These are phyloP conservation scores for Viridothelium virens DNA, from an alignment of 495 filamentous ascomycete species.

Conservation along the genomic window DNA sequence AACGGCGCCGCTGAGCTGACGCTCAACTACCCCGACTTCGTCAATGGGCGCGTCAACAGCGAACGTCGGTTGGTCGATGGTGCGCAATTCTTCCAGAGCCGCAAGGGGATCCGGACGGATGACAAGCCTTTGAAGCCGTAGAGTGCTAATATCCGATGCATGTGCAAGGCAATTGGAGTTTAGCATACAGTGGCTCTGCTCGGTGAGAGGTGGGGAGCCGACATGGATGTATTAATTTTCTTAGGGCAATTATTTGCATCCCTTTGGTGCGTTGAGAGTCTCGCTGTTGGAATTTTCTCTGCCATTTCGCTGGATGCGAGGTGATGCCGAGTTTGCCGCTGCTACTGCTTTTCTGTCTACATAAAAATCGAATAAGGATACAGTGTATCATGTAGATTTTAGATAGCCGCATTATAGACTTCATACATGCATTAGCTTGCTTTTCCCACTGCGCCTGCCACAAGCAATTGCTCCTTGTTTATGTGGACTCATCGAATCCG, in stretches of 20 bases:
- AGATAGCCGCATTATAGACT: conserved; percentile 11
- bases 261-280: neutral
- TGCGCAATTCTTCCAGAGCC: conserved; percentile 54
- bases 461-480: neutral
- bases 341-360: neutral
- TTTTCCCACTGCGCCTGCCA: neutral
- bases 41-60: conserved; percentile 81
- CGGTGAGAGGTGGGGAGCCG: neutral
- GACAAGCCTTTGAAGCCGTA: conserved; percentile 21
- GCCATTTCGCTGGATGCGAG: neutral
- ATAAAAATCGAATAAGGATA: neutral
- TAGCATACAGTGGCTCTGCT: neutral
- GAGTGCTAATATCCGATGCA: neutral
- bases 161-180: neutral
- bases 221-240: neutral
- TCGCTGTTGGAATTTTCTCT: neutral
- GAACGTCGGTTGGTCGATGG: conserved; percentile 83
- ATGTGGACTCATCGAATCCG: neutral
- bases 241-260: neutral
- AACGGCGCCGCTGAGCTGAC: conserved; percentile 92
- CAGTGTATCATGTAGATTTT: conserved; percentile 8
- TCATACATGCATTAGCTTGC: conserved; percentile 8
- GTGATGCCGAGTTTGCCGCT: neutral
- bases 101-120: conserved; percentile 31
- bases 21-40: conserved; percentile 97